Percentiles rank a stretch among this genome's conserved stretches.
These are phyloP conservation scores for Leucosporidium scottii DNA, from an alignment of 768 basidiomycete genomes.

Conservation along the genomic window DNA sequence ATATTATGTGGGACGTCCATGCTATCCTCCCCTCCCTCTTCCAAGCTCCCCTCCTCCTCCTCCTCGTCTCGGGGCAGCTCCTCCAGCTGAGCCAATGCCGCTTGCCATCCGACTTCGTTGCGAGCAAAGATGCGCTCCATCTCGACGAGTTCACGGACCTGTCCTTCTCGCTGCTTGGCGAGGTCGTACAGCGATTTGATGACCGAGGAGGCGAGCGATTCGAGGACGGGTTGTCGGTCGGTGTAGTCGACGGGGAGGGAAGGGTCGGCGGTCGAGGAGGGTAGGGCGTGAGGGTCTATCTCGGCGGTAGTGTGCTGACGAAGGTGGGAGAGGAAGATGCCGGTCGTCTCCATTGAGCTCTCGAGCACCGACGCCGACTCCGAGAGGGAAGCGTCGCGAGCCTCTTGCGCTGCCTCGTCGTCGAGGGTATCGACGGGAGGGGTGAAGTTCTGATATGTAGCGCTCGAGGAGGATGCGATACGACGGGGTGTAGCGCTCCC, in stretches of 20 bases:
- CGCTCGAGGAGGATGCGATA: neutral
- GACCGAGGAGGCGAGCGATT: slow-evolving; percentile 64
- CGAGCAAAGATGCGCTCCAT: slow-evolving; percentile 72
- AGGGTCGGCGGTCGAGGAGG: slow-evolving; percentile 41
- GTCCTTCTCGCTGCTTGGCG: slow-evolving; percentile 67
- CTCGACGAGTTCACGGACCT: slow-evolving; percentile 68
- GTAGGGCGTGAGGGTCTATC: slow-evolving; percentile 41
- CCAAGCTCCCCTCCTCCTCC: slow-evolving; percentile 48
- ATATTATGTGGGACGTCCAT: slow-evolving; percentile 42
- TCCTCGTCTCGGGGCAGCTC: slow-evolving; percentile 42
- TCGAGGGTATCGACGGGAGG: neutral
- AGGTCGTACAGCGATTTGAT: slow-evolving; percentile 71
- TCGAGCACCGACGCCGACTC: slow-evolving; percentile 3
- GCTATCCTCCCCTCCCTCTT: slow-evolving; percentile 4
- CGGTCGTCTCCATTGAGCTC: slow-evolving; percentile 55
- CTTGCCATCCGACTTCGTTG: slow-evolving; percentile 71
- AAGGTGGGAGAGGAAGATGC: slow-evolving; percentile 66
- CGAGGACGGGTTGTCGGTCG: slow-evolving; percentile 45
- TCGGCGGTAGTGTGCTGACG: slow-evolving; percentile 43
- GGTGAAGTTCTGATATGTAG: neutral
- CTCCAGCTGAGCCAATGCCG: slow-evolving; percentile 63
- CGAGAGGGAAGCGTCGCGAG: slow-evolving; percentile 1
- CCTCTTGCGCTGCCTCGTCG: neutral
- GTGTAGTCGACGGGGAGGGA: slow-evolving; percentile 37
- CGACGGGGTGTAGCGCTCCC: neutral